These are phyloP conservation scores for Suillus luteus DNA, from an alignment of 768 basidiomycete genomes.

Conservation along the genomic window DNA sequence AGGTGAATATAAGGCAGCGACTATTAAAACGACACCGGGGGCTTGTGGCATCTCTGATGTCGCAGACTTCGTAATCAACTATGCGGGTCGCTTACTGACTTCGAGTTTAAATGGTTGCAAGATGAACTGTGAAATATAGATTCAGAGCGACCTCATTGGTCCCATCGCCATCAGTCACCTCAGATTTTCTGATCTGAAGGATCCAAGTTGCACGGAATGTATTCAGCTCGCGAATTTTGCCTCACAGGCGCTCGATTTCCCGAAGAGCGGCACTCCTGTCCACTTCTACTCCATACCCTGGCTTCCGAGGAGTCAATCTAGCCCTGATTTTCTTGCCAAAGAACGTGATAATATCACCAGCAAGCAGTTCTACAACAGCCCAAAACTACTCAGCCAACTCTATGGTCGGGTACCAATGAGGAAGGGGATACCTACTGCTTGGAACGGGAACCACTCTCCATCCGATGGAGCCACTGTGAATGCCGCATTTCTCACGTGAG, in stretches of 20 bases:
- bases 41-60: conserved; percentile 64
- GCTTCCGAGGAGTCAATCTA: conserved; percentile 31
- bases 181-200: conserved; percentile 59
- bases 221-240: conserved; percentile 55
- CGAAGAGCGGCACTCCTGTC: conserved; percentile 40
- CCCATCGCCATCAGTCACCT: conserved; percentile 65
- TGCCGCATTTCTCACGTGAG: conserved; percentile 24
- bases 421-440: conserved; percentile 33
- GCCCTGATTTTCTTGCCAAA: conserved; percentile 69
- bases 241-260: conserved; percentile 53
- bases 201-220: conserved; percentile 50
- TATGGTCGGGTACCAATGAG: conserved; percentile 51
- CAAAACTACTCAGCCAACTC: conserved; percentile 58
- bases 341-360: conserved; percentile 43
- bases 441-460: conserved; percentile 22
- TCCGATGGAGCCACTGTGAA: conserved; percentile 31
- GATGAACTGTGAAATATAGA: not conserved
- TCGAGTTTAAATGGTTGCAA: not conserved
- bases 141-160: conserved; percentile 50
- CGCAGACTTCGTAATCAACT: conserved; percentile 70
- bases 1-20: conserved; percentile 51
- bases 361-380: conserved; percentile 51
- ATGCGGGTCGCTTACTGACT: conserved; percentile 40
- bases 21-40: conserved; percentile 44
- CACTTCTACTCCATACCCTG: conserved; percentile 45